phyloP scores from a whole-genome alignment of 2,329 filamentous ascomycete genomes.

The Fusarium sp. region DNA sequence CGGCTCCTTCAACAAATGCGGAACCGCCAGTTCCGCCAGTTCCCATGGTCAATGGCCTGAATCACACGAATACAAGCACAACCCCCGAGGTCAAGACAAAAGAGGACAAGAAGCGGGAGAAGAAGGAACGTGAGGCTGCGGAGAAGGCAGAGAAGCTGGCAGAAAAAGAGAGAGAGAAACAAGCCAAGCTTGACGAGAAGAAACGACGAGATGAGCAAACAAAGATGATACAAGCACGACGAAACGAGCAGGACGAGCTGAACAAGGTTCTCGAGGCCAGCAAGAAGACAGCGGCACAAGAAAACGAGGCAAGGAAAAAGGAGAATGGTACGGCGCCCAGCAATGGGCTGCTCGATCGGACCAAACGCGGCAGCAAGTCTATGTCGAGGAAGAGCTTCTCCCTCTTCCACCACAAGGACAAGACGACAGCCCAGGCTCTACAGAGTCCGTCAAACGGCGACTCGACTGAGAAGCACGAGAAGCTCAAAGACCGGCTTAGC shows the following conservation, averaged over 20 bases:
- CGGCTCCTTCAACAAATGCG: conserved; percentile 20
- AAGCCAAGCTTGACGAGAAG: conserved; percentile 62
- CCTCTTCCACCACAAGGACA: conserved; percentile 72
- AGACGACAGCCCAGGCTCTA: conserved; percentile 49
- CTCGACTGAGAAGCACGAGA: conserved; percentile 62
- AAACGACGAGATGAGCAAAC: conserved; percentile 67
- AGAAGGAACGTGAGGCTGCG: conserved; percentile 74
- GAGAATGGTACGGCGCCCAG: conserved; percentile 56
- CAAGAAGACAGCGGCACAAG: conserved; percentile 73
- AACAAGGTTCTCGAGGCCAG: conserved; percentile 77
- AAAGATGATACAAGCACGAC: conserved; percentile 66
- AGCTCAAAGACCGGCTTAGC: conserved; percentile 76
- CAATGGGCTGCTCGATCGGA: conserved; percentile 72
- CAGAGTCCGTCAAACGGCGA: conserved; percentile 41
- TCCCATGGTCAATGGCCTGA: conserved; percentile 37
- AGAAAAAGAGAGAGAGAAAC: conserved; percentile 55
- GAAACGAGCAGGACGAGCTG: conserved; percentile 74
- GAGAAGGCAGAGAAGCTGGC: conserved; percentile 73
- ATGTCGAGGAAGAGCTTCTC: conserved; percentile 83
- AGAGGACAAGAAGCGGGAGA: conserved; percentile 76
- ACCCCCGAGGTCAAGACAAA: conserved; percentile 60
- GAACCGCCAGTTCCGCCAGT: conserved; percentile 37
- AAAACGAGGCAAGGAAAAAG: conserved; percentile 59
- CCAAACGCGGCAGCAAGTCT: conserved; percentile 82
- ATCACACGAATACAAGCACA: conserved; percentile 46